These are phyloP conservation scores for Blastocystis sp. DNA, from an alignment of 352 stramenopile species.

Conservation along the genomic window DNA sequence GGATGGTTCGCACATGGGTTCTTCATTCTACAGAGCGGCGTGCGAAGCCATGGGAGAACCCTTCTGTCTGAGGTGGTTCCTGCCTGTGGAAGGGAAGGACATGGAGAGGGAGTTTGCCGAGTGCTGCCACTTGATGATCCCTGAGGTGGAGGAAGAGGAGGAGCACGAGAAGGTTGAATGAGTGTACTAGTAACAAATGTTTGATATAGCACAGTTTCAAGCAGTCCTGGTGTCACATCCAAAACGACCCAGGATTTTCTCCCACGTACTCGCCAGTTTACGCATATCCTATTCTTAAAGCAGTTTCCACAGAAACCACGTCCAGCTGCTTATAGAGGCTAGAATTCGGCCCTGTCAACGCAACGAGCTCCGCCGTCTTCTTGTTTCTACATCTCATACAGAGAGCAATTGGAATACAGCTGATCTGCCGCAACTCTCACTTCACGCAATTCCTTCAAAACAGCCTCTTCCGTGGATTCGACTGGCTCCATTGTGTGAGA, in stretches of 20 bases:
- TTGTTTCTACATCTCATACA: background rate
- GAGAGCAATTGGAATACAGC: background rate
- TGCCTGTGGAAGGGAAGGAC: constrained; percentile 31
- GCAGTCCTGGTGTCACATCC: constrained; percentile 12
- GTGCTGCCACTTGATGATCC: background rate
- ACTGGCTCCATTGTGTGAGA: background rate
- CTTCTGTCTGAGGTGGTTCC: constrained; percentile 65
- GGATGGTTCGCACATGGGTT: constrained; percentile 69
- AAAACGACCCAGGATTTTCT: constrained; percentile 54
- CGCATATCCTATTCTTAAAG: constrained; percentile 42
- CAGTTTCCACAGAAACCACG: background rate
- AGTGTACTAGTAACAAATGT: no score
- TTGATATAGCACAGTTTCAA: no score
- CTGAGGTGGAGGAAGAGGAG: constrained; percentile 22
- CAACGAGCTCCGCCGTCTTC: constrained; percentile 3
- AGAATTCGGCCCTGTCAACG: background rate
- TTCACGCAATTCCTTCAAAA: constrained; percentile 17
- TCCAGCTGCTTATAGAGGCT: background rate
- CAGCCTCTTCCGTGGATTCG: background rate
- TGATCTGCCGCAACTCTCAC: constrained; percentile 21
- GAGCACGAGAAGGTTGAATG: background rate
- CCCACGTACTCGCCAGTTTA: constrained; percentile 15
- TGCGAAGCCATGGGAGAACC: constrained; percentile 51
- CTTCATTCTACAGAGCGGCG: constrained; percentile 52
- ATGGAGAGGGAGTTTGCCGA: constrained; percentile 6